phyloP scores from a whole-genome alignment of 202 grass and related monocot species.

The Setaria italica region DNA sequence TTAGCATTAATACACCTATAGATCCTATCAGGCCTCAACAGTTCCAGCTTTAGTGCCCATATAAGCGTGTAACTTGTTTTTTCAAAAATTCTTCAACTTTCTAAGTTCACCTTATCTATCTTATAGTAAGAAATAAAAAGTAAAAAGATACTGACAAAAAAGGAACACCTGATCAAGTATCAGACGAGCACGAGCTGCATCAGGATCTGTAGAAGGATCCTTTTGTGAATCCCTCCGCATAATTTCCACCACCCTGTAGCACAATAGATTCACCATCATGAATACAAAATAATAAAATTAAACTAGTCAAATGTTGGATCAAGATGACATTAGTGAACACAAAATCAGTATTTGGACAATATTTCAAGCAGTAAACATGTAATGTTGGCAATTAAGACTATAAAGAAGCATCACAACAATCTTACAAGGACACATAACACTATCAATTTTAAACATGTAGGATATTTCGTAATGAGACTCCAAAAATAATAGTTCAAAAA shows the following conservation, averaged over 20 bases:
- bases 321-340: slow-evolving; percentile 35
- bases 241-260: slow-evolving; percentile 84
- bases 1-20: slow-evolving; percentile 18
- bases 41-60: neutral
- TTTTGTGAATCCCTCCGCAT: slow-evolving; percentile 85
- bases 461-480: neutral
- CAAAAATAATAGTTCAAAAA: neutral
- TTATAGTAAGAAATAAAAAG: neutral
- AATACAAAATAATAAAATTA: slow-evolving; percentile 19
- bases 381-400: neutral
- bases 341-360: slow-evolving; percentile 28
- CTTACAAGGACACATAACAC: slow-evolving; percentile 8
- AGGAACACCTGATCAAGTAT: slow-evolving; percentile 79
- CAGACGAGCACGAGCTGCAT: slow-evolving; percentile 71
- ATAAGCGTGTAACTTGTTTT: neutral
- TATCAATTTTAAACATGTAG: slow-evolving; percentile 10
- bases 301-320: slow-evolving; percentile 15
- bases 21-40: neutral
- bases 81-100: slow-evolving; percentile 8
- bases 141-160: slow-evolving; percentile 9
- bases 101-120: neutral
- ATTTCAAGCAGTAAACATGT: neutral
- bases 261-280: slow-evolving; percentile 25
- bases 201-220: slow-evolving; percentile 65
- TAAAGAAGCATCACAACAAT: slow-evolving; percentile 19